Base-by-base conservation (phyloP, 257 asterid genomes). In the Petrea volubilis region DNA sequence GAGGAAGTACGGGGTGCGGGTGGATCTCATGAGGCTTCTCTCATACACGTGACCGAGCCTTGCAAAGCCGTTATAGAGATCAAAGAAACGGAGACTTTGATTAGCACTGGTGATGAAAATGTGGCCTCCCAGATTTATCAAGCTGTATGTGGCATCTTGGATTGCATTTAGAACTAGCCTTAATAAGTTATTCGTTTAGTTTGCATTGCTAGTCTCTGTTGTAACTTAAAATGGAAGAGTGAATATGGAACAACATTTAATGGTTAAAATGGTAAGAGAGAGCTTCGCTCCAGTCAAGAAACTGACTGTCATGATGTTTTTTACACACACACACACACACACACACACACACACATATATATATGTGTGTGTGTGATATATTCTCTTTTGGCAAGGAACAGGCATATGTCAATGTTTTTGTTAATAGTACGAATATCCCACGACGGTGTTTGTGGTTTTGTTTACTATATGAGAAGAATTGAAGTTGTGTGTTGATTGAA, bases 31-130 rank as follows among this genome's bases (percentile, higher is more conserved):
- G 60, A 52, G 51, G 60, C 70, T 47, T 38, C 77, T 23, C 20
- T 65, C 29, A n/a, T 92, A 49, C 84, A 36, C 20, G 81, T 89
- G 66, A 66, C 67, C 47, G 86, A 71, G 81, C 92, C 95, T n/a
- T 50, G 71, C 21, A 70, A 68, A 53, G 90, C 92, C 38, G 38
- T 69, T 64, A 72, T 90, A 29, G 84, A 82, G 79, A 67, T 90
- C 53, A 73, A 67, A 10, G 60, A 73, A 72, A 46, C 80, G 18
- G 77, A 70, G 20, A 88, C 88, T 9, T n/a, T 74, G 52, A 71
- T 90, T 20, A 69, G 71, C 59, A 81, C 82, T 27, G 85, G 64
- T 49, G 87, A 85, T 72, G 86, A 86, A 74, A 68, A 31, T 36
- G 64, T 81, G 14, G 83, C 85, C 47, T 74, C 81, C 1, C 77